phyloP scores from a whole-genome alignment of 1,284 basidiomycete species.

The Amylostereum areolatum region DNA sequence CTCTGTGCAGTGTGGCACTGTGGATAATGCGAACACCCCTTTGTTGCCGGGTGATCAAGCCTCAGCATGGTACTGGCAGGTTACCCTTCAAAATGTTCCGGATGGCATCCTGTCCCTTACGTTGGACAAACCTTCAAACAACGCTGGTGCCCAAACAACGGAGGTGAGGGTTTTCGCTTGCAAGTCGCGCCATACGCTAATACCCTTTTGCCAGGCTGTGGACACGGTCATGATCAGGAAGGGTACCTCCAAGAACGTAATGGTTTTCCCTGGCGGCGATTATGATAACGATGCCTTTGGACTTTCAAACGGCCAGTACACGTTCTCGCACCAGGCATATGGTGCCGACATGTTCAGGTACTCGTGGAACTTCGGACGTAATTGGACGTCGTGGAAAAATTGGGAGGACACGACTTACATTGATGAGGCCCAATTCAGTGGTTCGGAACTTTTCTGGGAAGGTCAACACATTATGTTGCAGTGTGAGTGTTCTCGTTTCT shows the following conservation, averaged over 20 bases:
- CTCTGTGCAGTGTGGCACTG: slow-evolving; percentile 40
- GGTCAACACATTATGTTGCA: slow-evolving; percentile 85
- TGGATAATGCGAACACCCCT: slow-evolving; percentile 40
- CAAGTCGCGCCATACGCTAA: not conserved
- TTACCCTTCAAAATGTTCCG: slow-evolving; percentile 63
- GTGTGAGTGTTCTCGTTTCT: slow-evolving; percentile 44
- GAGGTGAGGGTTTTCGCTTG: slow-evolving; percentile 36
- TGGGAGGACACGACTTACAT: slow-evolving; percentile 75
- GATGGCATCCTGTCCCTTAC: slow-evolving; percentile 78
- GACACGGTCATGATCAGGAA: slow-evolving; percentile 81
- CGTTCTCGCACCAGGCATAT: slow-evolving; percentile 72
- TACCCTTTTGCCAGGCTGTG: slow-evolving; percentile 33
- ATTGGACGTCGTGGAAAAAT: slow-evolving; percentile 72
- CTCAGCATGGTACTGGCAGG: slow-evolving; percentile 69
- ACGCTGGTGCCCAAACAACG: slow-evolving; percentile 41
- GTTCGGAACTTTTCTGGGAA: slow-evolving; percentile 64
- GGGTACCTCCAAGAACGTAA: slow-evolving; percentile 65
- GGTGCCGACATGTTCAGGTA: slow-evolving; percentile 89
- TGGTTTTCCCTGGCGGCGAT: slow-evolving; percentile 78
- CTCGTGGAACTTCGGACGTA: slow-evolving; percentile 80
- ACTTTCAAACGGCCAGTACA: slow-evolving; percentile 56
- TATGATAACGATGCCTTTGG: slow-evolving; percentile 66
- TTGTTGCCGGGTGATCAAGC: slow-evolving; percentile 46
- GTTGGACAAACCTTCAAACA: slow-evolving; percentile 49
- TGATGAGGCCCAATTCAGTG: slow-evolving; percentile 48